Percentiles rank a stretch among this genome's conserved stretches.
phyloP scores from a whole-genome alignment of 1,139 yeast species.

The Kurtzmaniella natalensis region DNA sequence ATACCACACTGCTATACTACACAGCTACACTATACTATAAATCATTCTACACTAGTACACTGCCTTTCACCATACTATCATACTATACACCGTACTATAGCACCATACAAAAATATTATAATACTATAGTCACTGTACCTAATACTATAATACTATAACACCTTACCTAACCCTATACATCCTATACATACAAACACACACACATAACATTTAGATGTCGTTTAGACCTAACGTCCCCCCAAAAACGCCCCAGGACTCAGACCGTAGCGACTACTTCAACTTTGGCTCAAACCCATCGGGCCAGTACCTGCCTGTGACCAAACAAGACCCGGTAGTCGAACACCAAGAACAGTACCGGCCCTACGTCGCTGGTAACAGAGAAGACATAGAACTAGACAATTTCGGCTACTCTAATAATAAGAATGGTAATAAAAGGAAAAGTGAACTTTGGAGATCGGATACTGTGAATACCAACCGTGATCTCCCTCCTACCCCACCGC shows the following conservation, averaged over 20 bases:
- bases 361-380: background rate
- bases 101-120: too few relatives aligned
- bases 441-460: too few relatives aligned
- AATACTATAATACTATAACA: too few relatives aligned
- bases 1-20: too few relatives aligned
- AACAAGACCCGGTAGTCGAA: background rate
- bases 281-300: slow-evolving; percentile 1
- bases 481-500: background rate
- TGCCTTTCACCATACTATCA: too few relatives aligned
- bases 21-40: too few relatives aligned
- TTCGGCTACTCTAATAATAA: background rate
- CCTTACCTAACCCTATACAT: too few relatives aligned
- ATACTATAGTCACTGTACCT: too few relatives aligned
- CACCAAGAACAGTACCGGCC: background rate
- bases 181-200: too few relatives aligned
- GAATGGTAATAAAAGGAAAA: background rate
- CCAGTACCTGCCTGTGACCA: background rate
- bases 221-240: background rate
- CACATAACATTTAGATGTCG: too few relatives aligned
- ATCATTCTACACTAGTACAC: too few relatives aligned
- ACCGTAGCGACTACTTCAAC: background rate
- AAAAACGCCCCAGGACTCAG: background rate
- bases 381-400: background rate
- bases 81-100: too few relatives aligned
- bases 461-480: background rate